Base-by-base conservation (phyloP, 2,329 filamentous ascomycete genomes). In the Botrytis fragariae region DNA sequence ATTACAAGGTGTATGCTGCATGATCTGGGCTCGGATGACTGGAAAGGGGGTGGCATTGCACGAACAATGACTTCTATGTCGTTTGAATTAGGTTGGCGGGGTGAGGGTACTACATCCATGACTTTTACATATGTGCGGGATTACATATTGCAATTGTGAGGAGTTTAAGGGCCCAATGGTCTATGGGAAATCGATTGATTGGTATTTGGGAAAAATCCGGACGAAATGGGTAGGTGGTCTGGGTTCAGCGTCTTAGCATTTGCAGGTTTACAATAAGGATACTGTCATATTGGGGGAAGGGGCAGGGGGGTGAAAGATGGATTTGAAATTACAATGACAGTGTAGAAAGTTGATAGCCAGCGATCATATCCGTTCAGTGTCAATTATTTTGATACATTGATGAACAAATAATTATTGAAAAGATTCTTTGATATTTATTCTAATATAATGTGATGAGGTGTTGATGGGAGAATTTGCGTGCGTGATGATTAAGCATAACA, bases 1-100 rank as follows among this genome's bases (percentile, higher is more conserved):
- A 77, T 54, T 67, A 35, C 22, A 72, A 69, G 73, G 62, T 42
- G 39, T 69, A 71, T 76, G 48, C 71, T 76, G 76, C 74, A 74
- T 75, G 72, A 72, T 74, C 65, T 75, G 70, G 74, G 72, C 69
- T 72, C 69, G 62, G 64, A 51, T 67, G 60, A 72, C 4, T 75
- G 20, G 70, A 22, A n/a, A 67, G 44, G 59, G 65, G 45, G 74
- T 75, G 73, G 9, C 35, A 67, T 67, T 72, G 44, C 70, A 67
- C 29, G 70, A 72, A 57, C 37, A 44, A 72, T 37, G 61, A 54
- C 54, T 72, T 67, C 42, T 37, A 60, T 45, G 35, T 67, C 57
- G 70, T 59, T 67, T 72, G 37, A 54, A 72, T 68, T 59, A 37
- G 37, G 16, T 44, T 20, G 37, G 35, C 16, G 29, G 61, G 70